Percentiles rank a stretch among this genome's conserved stretches.
phyloP scores from a whole-genome alignment of 768 basidiomycete species.

The Calocera viscosa region DNA sequence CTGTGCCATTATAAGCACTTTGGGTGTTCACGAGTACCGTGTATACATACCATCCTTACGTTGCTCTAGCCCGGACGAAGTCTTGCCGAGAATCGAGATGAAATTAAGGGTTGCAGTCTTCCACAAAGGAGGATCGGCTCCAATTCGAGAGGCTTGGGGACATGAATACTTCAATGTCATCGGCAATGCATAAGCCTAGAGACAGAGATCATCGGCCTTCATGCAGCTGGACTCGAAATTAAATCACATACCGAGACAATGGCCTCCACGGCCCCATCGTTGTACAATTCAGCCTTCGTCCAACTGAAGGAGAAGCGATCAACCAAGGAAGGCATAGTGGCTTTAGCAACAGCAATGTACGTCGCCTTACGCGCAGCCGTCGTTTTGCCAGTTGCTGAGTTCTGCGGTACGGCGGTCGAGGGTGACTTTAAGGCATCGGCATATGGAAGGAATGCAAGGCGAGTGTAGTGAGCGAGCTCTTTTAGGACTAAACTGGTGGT shows the following conservation, averaged over 20 bases:
- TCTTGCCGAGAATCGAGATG: conserved; percentile 59
- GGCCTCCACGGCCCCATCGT: conserved; percentile 74
- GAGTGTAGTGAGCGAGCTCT: conserved; percentile 75
- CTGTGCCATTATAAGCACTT: conserved; percentile 25
- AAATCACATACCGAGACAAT: conserved; percentile 50
- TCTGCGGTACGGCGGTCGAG: conserved; percentile 13
- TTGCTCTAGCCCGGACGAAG: conserved; percentile 38
- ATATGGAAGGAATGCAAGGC: conserved; percentile 74
- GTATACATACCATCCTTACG: conserved; percentile 39
- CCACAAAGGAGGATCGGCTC: conserved; percentile 82
- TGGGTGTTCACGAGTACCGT: neutral
- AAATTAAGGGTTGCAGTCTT: conserved; percentile 83
- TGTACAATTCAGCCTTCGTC: conserved; percentile 47
- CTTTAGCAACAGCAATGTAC: conserved; percentile 83
- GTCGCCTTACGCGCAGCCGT: conserved; percentile 56
- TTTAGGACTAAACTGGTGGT: conserved; percentile 62
- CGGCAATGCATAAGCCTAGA: conserved; percentile 74
- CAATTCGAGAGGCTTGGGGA: conserved; percentile 75
- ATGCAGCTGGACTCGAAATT: neutral
- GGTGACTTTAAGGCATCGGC: conserved; percentile 40
- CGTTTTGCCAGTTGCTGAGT: conserved; percentile 30
- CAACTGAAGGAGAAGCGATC: conserved; percentile 64
- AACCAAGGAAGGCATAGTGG: conserved; percentile 69
- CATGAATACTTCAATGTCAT: conserved; percentile 93
- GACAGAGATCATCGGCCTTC: neutral